Evolutionary conservation across 2,329 filamentous ascomycete species (phyloP).

Genomic region (Drechslerella dactyloides): DNA sequence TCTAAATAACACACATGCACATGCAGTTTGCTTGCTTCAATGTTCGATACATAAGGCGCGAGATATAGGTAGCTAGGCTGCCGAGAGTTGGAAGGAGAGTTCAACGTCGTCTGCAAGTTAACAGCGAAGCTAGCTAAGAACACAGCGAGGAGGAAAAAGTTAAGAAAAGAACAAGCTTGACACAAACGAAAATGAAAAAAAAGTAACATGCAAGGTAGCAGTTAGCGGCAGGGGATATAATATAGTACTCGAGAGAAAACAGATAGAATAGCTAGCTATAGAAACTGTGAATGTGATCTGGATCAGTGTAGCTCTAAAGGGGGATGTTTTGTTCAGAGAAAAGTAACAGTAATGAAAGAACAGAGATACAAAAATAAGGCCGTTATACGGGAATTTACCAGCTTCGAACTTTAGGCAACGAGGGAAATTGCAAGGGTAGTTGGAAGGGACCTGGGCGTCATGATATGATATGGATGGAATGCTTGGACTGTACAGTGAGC

Average conservation of each 20-base stretch:
- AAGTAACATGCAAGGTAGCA: constrained; percentile 7
- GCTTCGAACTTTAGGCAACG: constrained; percentile 30
- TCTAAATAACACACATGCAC: constrained; percentile 61
- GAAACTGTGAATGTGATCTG: constrained; percentile 1
- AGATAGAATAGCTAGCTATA: no score
- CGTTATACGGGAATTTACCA: constrained; percentile 51
- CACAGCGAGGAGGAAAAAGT: constrained; percentile 7
- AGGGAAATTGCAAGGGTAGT: not conserved
- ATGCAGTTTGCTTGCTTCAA: constrained; percentile 64
- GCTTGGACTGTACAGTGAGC: not conserved
- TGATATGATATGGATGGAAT: constrained; percentile 9
- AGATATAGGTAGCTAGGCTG: constrained; percentile 51
- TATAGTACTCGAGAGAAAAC: no score
- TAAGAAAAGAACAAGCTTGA: constrained; percentile 11
- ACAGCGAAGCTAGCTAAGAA: no score
- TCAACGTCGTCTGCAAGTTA: no score
- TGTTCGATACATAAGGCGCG: constrained; percentile 63
- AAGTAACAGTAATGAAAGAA: constrained; percentile 24
- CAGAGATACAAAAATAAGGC: constrained; percentile 35
- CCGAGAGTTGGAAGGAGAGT: no score
- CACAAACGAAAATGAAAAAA: no score
- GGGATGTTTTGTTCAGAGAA: constrained; percentile 37
- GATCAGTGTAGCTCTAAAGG: constrained; percentile 37
- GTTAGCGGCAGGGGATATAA: constrained; percentile 17
- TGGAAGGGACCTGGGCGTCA: constrained; percentile 7